Conservation (phyloP, 1,284 basidiomycete species). For the Tilletia walkeri region DNA sequence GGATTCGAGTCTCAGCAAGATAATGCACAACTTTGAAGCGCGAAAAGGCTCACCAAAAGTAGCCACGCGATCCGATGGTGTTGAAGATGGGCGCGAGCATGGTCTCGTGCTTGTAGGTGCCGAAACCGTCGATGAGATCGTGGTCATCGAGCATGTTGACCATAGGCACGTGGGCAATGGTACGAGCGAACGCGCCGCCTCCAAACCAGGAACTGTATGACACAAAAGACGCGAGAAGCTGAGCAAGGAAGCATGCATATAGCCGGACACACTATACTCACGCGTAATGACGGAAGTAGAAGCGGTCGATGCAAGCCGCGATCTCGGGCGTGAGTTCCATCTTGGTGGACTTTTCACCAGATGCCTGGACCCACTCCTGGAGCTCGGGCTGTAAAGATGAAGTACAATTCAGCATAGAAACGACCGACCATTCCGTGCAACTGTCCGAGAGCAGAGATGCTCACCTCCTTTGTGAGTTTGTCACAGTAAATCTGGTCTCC, state of each 20-base stretch:
- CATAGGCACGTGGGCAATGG: constrained; percentile 83
- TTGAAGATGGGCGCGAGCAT: constrained; percentile 38
- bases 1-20: background rate
- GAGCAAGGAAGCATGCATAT: constrained; percentile 62
- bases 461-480: constrained; percentile 34
- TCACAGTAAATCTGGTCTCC: constrained; percentile 54
- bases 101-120: constrained; percentile 62
- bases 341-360: constrained; percentile 67
- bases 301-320: constrained; percentile 73
- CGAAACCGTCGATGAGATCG: constrained; percentile 83
- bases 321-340: constrained; percentile 74
- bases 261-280: constrained; percentile 15
- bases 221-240: constrained; percentile 57
- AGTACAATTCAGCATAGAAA: no score
- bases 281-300: constrained; percentile 72
- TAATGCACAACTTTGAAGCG: no score
- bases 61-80: constrained; percentile 41
- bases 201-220: constrained; percentile 69
- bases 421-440: no score
- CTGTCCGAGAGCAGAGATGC: background rate
- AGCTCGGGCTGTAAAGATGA: constrained; percentile 58
- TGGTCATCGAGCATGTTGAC: constrained; percentile 66
- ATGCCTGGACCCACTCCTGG: constrained; percentile 75
- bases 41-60: constrained; percentile 34
- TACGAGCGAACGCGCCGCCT: constrained; percentile 83